Percentiles rank a stretch among this genome's conserved stretches.
These are phyloP conservation scores for Rhododendron kiyosumense DNA, from an alignment of 148 eudicot species.

Conservation along the genomic window DNA sequence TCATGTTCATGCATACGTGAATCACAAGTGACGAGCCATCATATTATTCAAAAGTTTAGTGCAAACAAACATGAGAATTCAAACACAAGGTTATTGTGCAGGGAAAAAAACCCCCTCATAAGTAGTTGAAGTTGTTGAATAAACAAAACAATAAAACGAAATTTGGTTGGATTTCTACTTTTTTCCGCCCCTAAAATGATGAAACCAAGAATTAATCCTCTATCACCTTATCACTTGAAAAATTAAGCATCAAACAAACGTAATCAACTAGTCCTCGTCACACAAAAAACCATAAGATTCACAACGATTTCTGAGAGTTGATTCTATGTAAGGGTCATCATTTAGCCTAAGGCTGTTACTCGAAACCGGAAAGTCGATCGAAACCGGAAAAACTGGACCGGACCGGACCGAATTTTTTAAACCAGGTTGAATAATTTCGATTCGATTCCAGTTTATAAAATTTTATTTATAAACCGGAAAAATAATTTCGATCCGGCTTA, in stretches of 20 bases:
- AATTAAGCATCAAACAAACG: not conserved
- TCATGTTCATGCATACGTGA: not conserved
- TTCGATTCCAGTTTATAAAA: too few species aligned
- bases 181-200: not conserved
- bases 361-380: too few species aligned
- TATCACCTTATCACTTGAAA: not conserved
- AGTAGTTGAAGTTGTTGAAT: not conserved
- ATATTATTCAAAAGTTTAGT: not conserved
- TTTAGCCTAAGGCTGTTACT: too few species aligned
- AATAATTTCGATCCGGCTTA: too few species aligned
- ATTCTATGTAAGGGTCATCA: too few species aligned
- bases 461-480: too few species aligned
- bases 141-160: not conserved
- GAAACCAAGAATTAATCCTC: not conserved
- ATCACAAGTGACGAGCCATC: not conserved
- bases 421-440: too few species aligned
- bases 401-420: too few species aligned
- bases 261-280: not conserved
- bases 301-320: not conserved
- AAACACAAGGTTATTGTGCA: not conserved
- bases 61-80: not conserved
- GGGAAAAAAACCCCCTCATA: not conserved
- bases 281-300: not conserved
- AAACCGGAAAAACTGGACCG: too few species aligned
- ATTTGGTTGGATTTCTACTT: not conserved